Evolutionary conservation across 2,329 filamentous ascomycete species (phyloP), one percentile per base, ranked within the genome.

Genomic region (Colletotrichum spaethianum): DNA sequence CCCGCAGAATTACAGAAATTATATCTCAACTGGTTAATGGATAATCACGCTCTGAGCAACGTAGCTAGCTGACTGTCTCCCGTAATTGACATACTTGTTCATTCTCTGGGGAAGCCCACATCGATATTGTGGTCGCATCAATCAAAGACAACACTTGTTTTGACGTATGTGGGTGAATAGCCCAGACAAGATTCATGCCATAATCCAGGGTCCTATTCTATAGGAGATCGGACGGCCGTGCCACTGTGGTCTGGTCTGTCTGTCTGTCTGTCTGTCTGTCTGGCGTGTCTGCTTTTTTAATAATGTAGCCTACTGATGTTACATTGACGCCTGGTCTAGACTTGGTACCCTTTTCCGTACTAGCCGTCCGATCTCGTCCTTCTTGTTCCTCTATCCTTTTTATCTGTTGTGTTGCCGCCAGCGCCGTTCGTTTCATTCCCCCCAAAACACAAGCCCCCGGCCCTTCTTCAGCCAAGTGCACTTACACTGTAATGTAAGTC

Each of bases 191-290:
- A 31, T 50, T 67, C 48, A 68, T 56, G 63, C n/a, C 20, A 62
- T 71, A 71, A 50, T 62, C 60, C 63, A 71, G 68, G 68, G 68
- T 68, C 68, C 57, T 71, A 42, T 26, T 68, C 44, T 20, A 48
- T 23, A 20, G 5, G 40, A 38, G 33, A 69, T 64, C 44, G 52
- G 42, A 65, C 20, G n/a, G 36, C 50, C 33, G 14, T 40, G 6
- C 55, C 14, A 3, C 12, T 14, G 28, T 28, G 14, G 26, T 52
- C 48, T 52, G 26, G 6, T 20, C 28, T 18, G 18, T 55, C 28
- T 52, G 28, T 33, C 26, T 33, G 38, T n/a, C n/a, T n/a, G 9
- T 46, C 38, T 20, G 48, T 52, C 14, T n/a, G n/a, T n/a, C n/a
- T n/a, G n/a, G n/a, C n/a, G n/a, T n/a, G n/a, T n/a, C n/a, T n/a